Conservation (phyloP, 139 green algal species). For the Parachlorella kessleri region DNA sequence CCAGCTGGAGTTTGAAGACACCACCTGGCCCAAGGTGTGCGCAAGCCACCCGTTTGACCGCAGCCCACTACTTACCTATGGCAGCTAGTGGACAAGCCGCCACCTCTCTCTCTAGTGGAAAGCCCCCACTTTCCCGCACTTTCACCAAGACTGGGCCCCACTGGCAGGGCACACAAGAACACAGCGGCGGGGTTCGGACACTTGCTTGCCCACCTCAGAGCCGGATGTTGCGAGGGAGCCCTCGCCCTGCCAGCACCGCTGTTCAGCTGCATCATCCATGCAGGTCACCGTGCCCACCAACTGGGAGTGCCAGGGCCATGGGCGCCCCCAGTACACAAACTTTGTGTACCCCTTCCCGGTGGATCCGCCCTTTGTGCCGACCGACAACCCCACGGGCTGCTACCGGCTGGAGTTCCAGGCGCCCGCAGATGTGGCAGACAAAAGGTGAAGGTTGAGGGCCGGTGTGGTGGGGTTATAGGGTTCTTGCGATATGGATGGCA, state of each 20-base stretch:
- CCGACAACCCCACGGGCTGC: slow-evolving; percentile 92
- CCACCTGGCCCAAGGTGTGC: slow-evolving; percentile 46
- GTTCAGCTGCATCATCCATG: neutral
- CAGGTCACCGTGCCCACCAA: slow-evolving; percentile 86
- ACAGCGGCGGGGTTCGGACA: neutral
- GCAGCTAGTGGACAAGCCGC: too few species aligned
- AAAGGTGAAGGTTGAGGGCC: too few species aligned
- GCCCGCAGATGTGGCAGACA: slow-evolving; percentile 8
- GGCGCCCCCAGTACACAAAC: slow-evolving; percentile 96
- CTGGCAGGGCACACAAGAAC: neutral
- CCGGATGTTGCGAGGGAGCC: neutral
- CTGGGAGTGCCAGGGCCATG: slow-evolving; percentile 87
- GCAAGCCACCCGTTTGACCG: too few species aligned
- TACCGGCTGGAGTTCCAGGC: slow-evolving; percentile 80
- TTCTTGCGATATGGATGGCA: too few species aligned
- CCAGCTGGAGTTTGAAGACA: slow-evolving; percentile 44
- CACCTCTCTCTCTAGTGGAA: too few species aligned
- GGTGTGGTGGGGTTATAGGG: too few species aligned
- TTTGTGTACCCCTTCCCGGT: slow-evolving; percentile 93
- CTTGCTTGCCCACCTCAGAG: neutral
- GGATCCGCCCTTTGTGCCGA: slow-evolving; percentile 82
- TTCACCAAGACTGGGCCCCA: neutral
- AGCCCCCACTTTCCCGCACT: neutral
- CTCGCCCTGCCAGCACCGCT: neutral
- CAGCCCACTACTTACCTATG: too few species aligned